Evolutionary conservation across 352 stramenopile species (phyloP).

Genomic region (Phytophthora citricola): DNA sequence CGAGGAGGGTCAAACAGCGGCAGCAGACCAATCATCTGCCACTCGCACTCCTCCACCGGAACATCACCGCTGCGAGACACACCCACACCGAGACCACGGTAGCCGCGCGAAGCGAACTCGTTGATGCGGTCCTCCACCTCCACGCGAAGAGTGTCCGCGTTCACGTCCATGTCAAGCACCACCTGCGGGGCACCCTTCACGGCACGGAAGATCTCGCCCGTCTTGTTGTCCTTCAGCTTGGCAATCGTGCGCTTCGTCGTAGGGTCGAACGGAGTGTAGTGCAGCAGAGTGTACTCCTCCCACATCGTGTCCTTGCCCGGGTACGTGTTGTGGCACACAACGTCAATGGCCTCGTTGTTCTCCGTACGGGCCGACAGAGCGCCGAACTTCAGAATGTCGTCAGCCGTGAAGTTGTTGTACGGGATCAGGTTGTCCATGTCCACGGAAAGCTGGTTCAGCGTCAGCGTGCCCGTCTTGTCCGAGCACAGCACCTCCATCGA

Average conservation of each 20-base stretch:
- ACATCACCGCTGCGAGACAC: conserved; percentile 67
- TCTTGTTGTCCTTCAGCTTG: conserved; percentile 84
- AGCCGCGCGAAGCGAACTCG: conserved; percentile 74
- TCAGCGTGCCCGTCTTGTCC: conserved; percentile 96
- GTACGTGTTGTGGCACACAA: conserved; percentile 80
- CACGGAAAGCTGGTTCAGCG: conserved; percentile 96
- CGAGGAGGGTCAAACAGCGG: conserved; percentile 94
- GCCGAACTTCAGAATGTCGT: conserved; percentile 69
- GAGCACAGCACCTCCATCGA: conserved; percentile 94
- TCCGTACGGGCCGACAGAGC: conserved; percentile 71
- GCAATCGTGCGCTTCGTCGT: conserved; percentile 93
- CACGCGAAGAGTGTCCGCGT: conserved; percentile 59
- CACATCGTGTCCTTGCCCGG: conserved; percentile 83
- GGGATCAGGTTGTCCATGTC: conserved; percentile 86
- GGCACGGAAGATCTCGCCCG: conserved; percentile 88
- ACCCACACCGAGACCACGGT: conserved; percentile 72
- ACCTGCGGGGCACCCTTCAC: conserved; percentile 94
- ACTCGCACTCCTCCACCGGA: conserved; percentile 82
- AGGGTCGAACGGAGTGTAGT: conserved; percentile 88
- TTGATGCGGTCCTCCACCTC: conserved; percentile 86
- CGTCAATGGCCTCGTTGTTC: conserved; percentile 81
- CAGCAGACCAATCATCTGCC: conserved; percentile 93
- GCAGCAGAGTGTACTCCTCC: conserved; percentile 75
- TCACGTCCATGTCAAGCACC: conserved; percentile 84
- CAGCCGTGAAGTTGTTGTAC: conserved; percentile 67